Percentiles rank a stretch among this genome's conserved stretches.
These are phyloP conservation scores for Microcera coccophila DNA, from an alignment of 2,329 filamentous ascomycete species.

Conservation along the genomic window DNA sequence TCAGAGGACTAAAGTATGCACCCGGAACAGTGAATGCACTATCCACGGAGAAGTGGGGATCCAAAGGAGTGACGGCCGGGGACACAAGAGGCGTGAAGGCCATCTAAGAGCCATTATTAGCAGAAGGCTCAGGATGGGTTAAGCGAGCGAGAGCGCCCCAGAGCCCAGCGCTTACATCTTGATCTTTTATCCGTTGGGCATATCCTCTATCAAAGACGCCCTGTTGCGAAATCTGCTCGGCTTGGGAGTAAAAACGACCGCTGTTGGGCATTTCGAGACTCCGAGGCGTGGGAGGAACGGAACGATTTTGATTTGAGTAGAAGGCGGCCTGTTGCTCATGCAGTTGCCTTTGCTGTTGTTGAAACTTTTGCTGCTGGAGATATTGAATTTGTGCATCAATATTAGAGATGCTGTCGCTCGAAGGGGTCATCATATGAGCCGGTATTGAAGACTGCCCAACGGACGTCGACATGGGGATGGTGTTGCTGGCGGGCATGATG, in stretches of 20 bases:
- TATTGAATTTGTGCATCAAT: conserved; percentile 65
- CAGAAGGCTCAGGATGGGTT: not conserved
- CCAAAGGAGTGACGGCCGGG: conserved; percentile 77
- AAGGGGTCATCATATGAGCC: conserved; percentile 41
- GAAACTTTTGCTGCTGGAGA: conserved; percentile 59
- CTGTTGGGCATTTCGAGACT: conserved; percentile 68
- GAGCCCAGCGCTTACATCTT: conserved; percentile 50
- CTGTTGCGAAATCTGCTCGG: conserved; percentile 51
- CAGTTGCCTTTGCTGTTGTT: conserved; percentile 56
- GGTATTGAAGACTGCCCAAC: conserved; percentile 44
- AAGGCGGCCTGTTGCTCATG: conserved; percentile 56
- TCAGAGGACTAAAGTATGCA: conserved; percentile 78
- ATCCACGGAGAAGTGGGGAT: conserved; percentile 63
- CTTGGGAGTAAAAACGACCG: conserved; percentile 56
- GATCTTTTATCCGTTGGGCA: conserved; percentile 63
- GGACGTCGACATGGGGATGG: conserved; percentile 46
- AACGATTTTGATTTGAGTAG: conserved; percentile 52
- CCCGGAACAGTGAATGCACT: conserved; percentile 59
- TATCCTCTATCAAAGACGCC: conserved; percentile 61
- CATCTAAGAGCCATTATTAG: conserved; percentile 47
- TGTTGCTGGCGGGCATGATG: conserved; percentile 29
- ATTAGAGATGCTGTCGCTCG: conserved; percentile 52
- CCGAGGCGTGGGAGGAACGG: conserved; percentile 75
- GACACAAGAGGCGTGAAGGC: conserved; percentile 77
- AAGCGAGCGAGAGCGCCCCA: not conserved